These are phyloP conservation scores for Cryptococcus maquisensis DNA, from an alignment of 1,284 basidiomycete genomes.

Conservation along the genomic window DNA sequence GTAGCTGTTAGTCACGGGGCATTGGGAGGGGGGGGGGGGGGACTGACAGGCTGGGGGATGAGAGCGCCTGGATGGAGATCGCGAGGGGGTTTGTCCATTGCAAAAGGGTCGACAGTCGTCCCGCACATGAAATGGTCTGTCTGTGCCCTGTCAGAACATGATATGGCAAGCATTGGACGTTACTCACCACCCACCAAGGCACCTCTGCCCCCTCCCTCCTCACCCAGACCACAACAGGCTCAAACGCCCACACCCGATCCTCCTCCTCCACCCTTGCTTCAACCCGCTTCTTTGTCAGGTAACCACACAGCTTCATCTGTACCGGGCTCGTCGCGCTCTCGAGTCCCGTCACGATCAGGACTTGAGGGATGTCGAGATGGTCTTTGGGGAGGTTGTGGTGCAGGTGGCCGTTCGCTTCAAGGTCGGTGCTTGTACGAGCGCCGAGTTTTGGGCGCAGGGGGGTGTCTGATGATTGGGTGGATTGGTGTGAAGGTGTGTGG, in stretches of 20 bases:
- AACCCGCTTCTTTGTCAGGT: conserved; percentile 12
- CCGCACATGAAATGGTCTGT: conserved; percentile 36
- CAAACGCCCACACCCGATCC: conserved; percentile 5
- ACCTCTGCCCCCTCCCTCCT: conserved; percentile 20
- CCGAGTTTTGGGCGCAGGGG: not conserved
- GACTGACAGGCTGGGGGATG: conserved; percentile 17
- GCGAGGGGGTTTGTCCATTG: conserved; percentile 15
- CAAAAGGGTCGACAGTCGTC: conserved; percentile 9
- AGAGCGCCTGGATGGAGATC: conserved; percentile 8
- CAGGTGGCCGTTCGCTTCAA: not conserved
- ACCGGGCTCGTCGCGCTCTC: conserved; percentile 27
- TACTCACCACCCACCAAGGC: conserved; percentile 36
- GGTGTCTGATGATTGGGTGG: not conserved
- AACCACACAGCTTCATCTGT: conserved; percentile 27
- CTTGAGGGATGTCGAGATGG: conserved; percentile 7
- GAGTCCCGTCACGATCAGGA: conserved; percentile 33
- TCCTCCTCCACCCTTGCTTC: not conserved
- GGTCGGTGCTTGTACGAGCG: not conserved
- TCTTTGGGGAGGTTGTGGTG: not conserved
- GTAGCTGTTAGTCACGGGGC: not conserved
- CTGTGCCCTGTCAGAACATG: conserved; percentile 6
- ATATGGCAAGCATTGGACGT: not conserved
- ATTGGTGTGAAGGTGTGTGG: not conserved
- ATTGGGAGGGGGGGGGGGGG: not conserved
- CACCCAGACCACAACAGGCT: conserved; percentile 38